Evolutionary conservation across 2,329 filamentous ascomycete species (phyloP), one percentile per base, ranked within the genome.

Genomic region (Rhynchosporium secalis): DNA sequence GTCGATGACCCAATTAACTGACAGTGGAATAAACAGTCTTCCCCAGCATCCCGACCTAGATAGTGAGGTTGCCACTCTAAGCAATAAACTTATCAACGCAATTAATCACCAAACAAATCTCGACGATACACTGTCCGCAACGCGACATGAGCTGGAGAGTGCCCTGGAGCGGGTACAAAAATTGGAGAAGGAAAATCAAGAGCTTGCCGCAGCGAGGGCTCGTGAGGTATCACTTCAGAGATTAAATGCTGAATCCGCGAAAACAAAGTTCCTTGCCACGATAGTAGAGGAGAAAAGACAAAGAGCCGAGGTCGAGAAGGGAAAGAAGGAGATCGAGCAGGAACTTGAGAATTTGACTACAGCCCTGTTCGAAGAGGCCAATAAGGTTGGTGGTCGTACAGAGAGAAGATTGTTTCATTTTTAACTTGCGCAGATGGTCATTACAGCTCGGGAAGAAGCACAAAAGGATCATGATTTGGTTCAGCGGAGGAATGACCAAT

Each of bases 281-380:
- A 73, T 91, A 33, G 81, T 81, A 15, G 87, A 89, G 62, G 90
- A 94, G 75, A 86, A 81, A 70, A 82, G 79, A 55, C 80, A 85
- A 67, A 84, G 88, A n/a, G 75, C 80, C 7, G 83, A 86, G 51
- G 84, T 84, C 10, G 89, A 93, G 72, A 87, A 85, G 74, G 90
- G 91, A 61, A 96, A 95, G 80, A 91, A 89, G 75, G 87, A 87
- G 66, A 96, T 97, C 36, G 95, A 99, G 75, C 87, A 90, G 69
- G 95, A 99, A 76, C 79, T 99, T 51, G 95, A 98, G 77, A 91
- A 86, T 58, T 77, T 99, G 66, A 98, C 95, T 0, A 87, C 92
- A 1, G 92, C 92, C 33, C 82, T 99, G n/a, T 99, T 99, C 66
- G 92, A 98, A 74, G 94, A 99, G 79, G 95, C 95, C 56, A 98